These are phyloP conservation scores for Uronychia binucleata DNA, from an alignment of 73 alveolate species.

Conservation along the genomic window DNA sequence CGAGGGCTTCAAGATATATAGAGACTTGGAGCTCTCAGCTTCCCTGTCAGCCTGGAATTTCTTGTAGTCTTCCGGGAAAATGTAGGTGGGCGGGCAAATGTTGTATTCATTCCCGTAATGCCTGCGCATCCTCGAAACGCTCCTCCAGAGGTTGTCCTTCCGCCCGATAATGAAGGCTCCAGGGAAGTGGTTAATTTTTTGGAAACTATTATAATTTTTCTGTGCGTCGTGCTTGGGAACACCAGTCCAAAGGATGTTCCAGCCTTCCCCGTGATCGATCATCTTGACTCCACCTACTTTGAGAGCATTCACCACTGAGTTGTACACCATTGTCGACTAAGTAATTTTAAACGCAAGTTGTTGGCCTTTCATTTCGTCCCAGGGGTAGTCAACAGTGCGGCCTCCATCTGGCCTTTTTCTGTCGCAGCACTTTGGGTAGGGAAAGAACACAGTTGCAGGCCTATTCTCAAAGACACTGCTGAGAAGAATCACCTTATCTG, in stretches of 20 bases:
- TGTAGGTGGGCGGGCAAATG: constrained; percentile 83
- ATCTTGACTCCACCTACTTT: constrained; percentile 46
- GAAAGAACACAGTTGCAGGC: constrained; percentile 55
- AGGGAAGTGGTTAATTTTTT: constrained; percentile 86
- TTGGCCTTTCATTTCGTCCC: background rate
- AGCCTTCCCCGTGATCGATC: constrained; percentile 20
- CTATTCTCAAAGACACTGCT: constrained; percentile 13
- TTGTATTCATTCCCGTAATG: constrained; percentile 67
- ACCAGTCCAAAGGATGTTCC: constrained; percentile 54
- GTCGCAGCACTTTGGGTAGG: constrained; percentile 36
- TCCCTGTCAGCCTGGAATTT: constrained; percentile 71
- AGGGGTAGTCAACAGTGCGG: background rate
- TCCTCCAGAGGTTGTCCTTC: constrained; percentile 80
- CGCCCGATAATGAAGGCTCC: constrained; percentile 85
- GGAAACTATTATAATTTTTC: constrained; percentile 63
- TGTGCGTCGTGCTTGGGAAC: constrained; percentile 44
- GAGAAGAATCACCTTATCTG: background rate
- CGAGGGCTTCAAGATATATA: constrained; percentile 90
- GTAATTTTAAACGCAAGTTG: constrained; percentile 28
- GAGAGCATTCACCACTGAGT: constrained; percentile 38
- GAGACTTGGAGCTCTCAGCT: constrained; percentile 56
- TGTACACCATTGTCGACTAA: constrained; percentile 37
- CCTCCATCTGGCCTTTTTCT: constrained; percentile 16
- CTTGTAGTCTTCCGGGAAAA: constrained; percentile 83
- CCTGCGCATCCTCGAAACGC: constrained; percentile 68